A percentile compares a stretch with the other conserved stretches of the same genome.
These are phyloP conservation scores for Thraustochytrium sp. DNA, from an alignment of 352 stramenopile genomes.

Conservation along the genomic window DNA sequence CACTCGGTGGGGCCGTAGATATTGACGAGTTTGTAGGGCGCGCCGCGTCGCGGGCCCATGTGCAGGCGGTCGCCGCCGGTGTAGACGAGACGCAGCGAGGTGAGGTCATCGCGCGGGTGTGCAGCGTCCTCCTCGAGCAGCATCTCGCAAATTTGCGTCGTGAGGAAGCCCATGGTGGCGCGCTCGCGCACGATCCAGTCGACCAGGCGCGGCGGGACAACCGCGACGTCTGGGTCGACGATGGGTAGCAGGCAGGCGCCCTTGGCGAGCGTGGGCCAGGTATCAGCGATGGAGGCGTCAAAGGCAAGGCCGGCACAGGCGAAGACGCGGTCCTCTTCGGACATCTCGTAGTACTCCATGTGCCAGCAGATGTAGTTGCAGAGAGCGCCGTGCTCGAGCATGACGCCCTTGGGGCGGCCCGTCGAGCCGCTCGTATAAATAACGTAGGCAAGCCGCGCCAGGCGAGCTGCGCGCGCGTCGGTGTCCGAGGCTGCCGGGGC, in stretches of 20 bases:
- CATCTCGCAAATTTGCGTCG: conserved; percentile 27
- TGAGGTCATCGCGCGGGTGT: neutral
- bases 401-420: conserved; percentile 64
- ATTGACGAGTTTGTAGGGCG: neutral
- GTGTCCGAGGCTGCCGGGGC: neutral
- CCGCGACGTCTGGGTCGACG: neutral
- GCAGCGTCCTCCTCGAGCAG: neutral
- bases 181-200: conserved; percentile 12
- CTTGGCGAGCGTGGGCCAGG: neutral
- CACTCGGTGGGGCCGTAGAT: conserved; percentile 37
- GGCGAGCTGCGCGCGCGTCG: neutral
- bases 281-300: conserved; percentile 34
- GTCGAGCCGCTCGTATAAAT: conserved; percentile 68
- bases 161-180: conserved; percentile 24
- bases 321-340: conserved; percentile 36
- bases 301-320: conserved; percentile 24
- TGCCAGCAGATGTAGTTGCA: conserved; percentile 44
- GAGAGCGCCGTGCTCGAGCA: conserved; percentile 59
- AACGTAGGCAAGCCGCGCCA: conserved; percentile 63
- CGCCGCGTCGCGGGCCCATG: neutral
- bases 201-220: neutral
- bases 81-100: conserved; percentile 16
- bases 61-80: conserved; percentile 27
- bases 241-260: conserved; percentile 13
- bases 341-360: conserved; percentile 17